These are phyloP conservation scores for Myxozyma geophila DNA, from an alignment of 805 yeast species.

Conservation along the genomic window DNA sequence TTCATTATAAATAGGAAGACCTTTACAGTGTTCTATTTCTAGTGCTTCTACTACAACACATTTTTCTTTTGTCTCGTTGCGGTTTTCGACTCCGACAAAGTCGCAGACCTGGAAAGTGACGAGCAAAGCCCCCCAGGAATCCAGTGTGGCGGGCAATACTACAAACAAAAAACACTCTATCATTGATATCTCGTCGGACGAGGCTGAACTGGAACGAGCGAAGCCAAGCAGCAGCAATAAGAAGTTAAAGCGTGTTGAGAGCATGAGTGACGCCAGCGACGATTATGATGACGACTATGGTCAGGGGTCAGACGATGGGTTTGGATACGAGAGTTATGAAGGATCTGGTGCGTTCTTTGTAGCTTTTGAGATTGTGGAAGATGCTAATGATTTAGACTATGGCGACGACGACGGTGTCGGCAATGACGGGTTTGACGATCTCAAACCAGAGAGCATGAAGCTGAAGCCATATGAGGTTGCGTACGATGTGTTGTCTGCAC, in stretches of 20 bases:
- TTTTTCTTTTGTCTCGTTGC: not conserved
- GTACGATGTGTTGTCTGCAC: slow-evolving; percentile 35
- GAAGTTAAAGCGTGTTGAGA: slow-evolving; percentile 4
- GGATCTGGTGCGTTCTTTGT: slow-evolving; percentile 26
- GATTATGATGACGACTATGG: slow-evolving; percentile 34
- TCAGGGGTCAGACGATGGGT: slow-evolving; percentile 32
- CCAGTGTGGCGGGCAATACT: slow-evolving; percentile 13
- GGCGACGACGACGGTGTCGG: slow-evolving; percentile 20
- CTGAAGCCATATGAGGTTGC: slow-evolving; percentile 40
- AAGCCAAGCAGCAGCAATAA: not conserved
- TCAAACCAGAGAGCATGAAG: slow-evolving; percentile 36
- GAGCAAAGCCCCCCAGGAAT: not conserved
- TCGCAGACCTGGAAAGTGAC: not conserved
- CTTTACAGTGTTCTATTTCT: not conserved
- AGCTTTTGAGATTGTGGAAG: not conserved
- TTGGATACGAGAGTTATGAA: slow-evolving; percentile 32
- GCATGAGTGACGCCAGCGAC: slow-evolving; percentile 32
- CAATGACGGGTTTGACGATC: slow-evolving; percentile 37
- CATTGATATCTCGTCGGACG: slow-evolving; percentile 1
- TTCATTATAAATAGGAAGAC: no score
- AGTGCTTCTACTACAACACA: no score
- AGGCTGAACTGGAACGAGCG: not conserved
- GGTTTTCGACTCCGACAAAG: not conserved
- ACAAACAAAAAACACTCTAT: not conserved
- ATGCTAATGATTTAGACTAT: slow-evolving; percentile 13